These are phyloP conservation scores for Colletotrichum ledebouriae DNA, from an alignment of 2,329 filamentous ascomycete genomes.

Conservation along the genomic window DNA sequence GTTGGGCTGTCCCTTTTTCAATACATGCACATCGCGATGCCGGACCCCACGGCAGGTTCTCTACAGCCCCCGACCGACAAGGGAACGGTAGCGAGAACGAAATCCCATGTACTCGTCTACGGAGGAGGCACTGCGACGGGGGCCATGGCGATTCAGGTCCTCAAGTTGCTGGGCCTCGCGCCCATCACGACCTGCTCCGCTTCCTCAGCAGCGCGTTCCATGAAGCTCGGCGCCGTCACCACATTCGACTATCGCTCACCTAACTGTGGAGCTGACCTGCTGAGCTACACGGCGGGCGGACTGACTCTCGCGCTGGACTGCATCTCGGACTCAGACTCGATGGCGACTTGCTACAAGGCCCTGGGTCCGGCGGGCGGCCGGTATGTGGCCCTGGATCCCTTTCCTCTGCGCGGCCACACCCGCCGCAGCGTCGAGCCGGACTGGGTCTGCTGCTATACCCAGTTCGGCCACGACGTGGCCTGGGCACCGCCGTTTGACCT, in stretches of 20 bases:
- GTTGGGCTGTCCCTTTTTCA: too few species aligned
- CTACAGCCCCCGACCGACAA: too few species aligned
- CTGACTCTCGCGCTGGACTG: constrained; percentile 59
- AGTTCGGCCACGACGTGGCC: constrained; percentile 21
- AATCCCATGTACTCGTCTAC: too few species aligned
- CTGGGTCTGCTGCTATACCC: constrained; percentile 17
- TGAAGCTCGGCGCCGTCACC: constrained; percentile 56
- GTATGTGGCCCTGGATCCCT: constrained; percentile 53
- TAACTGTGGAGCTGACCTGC: constrained; percentile 52
- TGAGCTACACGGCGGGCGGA: constrained; percentile 52
- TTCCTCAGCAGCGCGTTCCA: constrained; percentile 56
- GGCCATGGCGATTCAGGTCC: too few species aligned
- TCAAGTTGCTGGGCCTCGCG: constrained; percentile 49
- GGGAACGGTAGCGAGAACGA: too few species aligned
- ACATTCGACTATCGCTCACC: constrained; percentile 60
- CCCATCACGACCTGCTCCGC: constrained; percentile 61
- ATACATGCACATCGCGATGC: too few species aligned
- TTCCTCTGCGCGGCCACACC: constrained; percentile 16
- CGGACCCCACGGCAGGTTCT: too few species aligned
- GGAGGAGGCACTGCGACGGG: too few species aligned
- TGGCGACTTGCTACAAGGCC: constrained; percentile 53
- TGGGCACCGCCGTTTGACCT: constrained; percentile 26
- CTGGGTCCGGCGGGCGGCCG: constrained; percentile 55
- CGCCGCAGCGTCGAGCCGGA: constrained; percentile 20
- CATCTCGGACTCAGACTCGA: constrained; percentile 52